These are phyloP conservation scores for Penicillium sp. DNA, from an alignment of 2,329 filamentous ascomycete species.

Conservation along the genomic window DNA sequence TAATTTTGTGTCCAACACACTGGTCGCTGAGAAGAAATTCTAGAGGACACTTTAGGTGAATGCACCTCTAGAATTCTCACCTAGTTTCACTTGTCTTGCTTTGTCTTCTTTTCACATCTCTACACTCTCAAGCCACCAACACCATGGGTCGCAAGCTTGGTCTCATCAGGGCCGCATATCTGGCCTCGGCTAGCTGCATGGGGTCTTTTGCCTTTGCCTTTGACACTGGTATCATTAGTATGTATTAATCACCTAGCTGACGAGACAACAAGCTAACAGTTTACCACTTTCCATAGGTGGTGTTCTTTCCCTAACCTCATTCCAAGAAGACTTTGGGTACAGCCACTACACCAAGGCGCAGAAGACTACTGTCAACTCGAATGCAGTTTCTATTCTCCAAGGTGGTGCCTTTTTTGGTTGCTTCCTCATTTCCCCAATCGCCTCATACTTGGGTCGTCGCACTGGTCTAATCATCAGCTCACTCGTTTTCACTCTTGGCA, in stretches of 20 bases:
- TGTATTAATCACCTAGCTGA: not conserved
- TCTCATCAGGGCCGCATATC: slow-evolving; percentile 36
- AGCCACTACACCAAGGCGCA: slow-evolving; percentile 37
- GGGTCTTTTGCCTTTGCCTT: slow-evolving; percentile 43
- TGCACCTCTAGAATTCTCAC: not conserved
- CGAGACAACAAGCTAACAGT: not conserved
- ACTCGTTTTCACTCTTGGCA: slow-evolving; percentile 38
- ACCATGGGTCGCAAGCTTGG: slow-evolving; percentile 40
- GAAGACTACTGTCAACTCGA: slow-evolving; percentile 46
- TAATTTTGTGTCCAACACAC: not conserved
- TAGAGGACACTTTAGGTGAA: not conserved
- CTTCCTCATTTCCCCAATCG: slow-evolving; percentile 50
- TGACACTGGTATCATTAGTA: slow-evolving; percentile 41
- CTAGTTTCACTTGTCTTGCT: not conserved
- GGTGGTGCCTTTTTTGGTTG: slow-evolving; percentile 55
- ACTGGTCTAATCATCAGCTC: slow-evolving; percentile 47
- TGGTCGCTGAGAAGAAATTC: not conserved
- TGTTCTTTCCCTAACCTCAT: slow-evolving; percentile 47
- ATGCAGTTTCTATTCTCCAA: slow-evolving; percentile 52
- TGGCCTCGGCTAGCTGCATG: slow-evolving; percentile 40
- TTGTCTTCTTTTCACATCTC: not conserved
- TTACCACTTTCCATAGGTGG: slow-evolving; percentile 32
- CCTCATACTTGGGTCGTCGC: slow-evolving; percentile 47
- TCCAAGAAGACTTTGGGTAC: slow-evolving; percentile 41
- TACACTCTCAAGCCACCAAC: not conserved